Conservation (phyloP, 139 green algal genomes). For the Nannochloris sp. region DNA sequence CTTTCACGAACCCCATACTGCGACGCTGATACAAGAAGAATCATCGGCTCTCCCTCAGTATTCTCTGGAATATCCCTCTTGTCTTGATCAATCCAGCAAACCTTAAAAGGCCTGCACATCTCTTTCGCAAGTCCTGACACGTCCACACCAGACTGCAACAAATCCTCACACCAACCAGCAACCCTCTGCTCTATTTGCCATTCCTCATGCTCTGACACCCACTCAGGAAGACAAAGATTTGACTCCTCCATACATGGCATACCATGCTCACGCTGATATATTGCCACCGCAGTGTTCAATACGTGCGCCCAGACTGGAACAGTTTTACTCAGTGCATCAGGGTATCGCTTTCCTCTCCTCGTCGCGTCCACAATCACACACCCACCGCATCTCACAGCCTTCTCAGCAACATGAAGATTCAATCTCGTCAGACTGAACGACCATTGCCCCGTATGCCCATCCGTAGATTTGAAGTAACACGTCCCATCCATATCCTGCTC, state of each 20-base stretch:
- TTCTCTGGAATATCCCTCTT: slow-evolving; percentile 2
- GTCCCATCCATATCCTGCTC: slow-evolving; percentile 11
- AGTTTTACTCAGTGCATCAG: slow-evolving; percentile 89
- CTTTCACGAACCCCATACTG: slow-evolving; percentile 57
- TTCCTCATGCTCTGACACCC: slow-evolving; percentile 62
- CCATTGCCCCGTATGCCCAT: slow-evolving; percentile 84
- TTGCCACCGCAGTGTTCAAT: slow-evolving; percentile 59
- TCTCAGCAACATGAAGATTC: slow-evolving; percentile 69
- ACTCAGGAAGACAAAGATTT: slow-evolving; percentile 77
- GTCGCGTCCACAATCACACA: slow-evolving; percentile 88
- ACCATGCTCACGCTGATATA: slow-evolving; percentile 24
- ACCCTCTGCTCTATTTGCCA: slow-evolving; percentile 60
- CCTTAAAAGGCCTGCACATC: slow-evolving; percentile 81
- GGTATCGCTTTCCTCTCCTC: slow-evolving; percentile 72
- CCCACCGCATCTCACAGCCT: slow-evolving; percentile 44
- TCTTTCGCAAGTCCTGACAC: slow-evolving; percentile 14
- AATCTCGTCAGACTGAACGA: slow-evolving; percentile 75
- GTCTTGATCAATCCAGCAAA: slow-evolving; percentile 81
- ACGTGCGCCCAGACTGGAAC: slow-evolving; percentile 87
- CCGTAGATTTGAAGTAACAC: slow-evolving; percentile 95
- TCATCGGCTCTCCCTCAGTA: background rate
- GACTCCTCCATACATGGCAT: background rate
- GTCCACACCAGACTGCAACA: slow-evolving; percentile 42
- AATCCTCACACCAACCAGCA: slow-evolving; percentile 58
- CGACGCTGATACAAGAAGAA: slow-evolving; percentile 30